Conservation (phyloP, 148 eudicot genomes). For the Pharnaceum exiguum region DNA sequence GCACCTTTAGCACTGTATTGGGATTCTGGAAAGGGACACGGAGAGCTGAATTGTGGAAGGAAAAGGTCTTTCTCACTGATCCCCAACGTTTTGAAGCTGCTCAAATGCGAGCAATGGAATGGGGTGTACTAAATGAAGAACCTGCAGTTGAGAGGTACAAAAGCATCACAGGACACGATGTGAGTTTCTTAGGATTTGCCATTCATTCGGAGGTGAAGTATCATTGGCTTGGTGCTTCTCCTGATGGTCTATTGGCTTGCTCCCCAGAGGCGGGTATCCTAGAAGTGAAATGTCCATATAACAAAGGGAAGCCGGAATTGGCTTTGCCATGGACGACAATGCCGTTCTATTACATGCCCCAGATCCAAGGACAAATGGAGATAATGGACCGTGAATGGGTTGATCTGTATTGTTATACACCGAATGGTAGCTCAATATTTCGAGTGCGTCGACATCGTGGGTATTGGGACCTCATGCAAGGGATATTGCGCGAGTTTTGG, state of each 20-base stretch:
- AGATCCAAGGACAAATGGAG: slow-evolving; percentile 96
- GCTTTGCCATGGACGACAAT: slow-evolving; percentile 73
- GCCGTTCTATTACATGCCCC: slow-evolving; percentile 98
- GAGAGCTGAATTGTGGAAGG: slow-evolving; percentile 73
- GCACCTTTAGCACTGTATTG: slow-evolving; percentile 84
- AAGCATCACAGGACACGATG: slow-evolving; percentile 75
- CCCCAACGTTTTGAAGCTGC: slow-evolving; percentile 18
- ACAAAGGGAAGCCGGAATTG: slow-evolving; percentile 66
- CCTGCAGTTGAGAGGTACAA: slow-evolving; percentile 70
- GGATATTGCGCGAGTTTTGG: slow-evolving; percentile 79
- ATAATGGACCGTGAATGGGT: slow-evolving; percentile 31
- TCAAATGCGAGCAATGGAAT: slow-evolving; percentile 60
- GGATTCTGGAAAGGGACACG: slow-evolving; percentile 88
- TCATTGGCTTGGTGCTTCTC: slow-evolving; percentile 87
- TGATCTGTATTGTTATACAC: slow-evolving; percentile 92
- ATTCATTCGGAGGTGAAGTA: slow-evolving; percentile 60
- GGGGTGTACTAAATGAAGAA: slow-evolving; percentile 78
- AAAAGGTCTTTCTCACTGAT: slow-evolving; percentile 59
- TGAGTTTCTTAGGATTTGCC: slow-evolving; percentile 67
- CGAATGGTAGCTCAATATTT: slow-evolving; percentile 75
- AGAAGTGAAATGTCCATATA: slow-evolving; percentile 88
- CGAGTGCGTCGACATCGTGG: slow-evolving; percentile 58
- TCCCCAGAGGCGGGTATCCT: slow-evolving; percentile 64
- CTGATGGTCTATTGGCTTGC: slow-evolving; percentile 78
- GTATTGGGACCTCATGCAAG: slow-evolving; percentile 78